Evolutionary conservation across 2,329 filamentous ascomycete genomes (phyloP).

Genomic region (Gaeumannomyces sp.): DNA sequence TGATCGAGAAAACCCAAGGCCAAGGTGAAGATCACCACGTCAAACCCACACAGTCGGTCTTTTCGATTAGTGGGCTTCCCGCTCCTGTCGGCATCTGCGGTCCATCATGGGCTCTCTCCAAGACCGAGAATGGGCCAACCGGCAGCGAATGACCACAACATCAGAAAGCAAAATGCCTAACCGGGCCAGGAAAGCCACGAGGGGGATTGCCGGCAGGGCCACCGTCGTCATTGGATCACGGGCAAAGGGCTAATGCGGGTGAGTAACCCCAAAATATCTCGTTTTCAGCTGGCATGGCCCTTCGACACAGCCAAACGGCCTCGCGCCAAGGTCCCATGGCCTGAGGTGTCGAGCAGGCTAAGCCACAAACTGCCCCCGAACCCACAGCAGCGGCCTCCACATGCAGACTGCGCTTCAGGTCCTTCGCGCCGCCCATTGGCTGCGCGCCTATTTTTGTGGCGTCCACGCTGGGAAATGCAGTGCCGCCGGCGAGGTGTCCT

Average conservation of each 20-base stretch:
- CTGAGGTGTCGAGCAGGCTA: not conserved
- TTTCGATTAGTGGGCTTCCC: not conserved
- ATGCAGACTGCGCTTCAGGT: not conserved
- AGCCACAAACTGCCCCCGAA: not conserved
- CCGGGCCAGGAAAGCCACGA: not conserved
- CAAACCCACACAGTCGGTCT: too few relatives aligned
- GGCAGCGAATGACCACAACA: not conserved
- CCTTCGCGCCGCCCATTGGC: not conserved
- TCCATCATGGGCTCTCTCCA: not conserved
- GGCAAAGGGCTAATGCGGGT: constrained; percentile 6
- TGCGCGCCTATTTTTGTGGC: not conserved
- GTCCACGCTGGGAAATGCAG: not conserved
- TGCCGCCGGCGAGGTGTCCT: too few relatives aligned
- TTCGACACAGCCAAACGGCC: not conserved
- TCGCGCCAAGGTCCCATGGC: not conserved
- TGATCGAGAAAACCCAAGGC: not conserved
- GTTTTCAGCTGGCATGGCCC: constrained; percentile 6
- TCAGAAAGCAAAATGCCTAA: not conserved
- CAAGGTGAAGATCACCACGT: not conserved
- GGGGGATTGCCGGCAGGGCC: not conserved
- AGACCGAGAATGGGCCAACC: too few relatives aligned
- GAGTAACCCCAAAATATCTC: constrained; percentile 4
- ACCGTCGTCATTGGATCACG: not conserved
- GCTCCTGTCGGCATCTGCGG: not conserved
- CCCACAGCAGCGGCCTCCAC: not conserved